These are phyloP conservation scores for Glutinoglossum americanum DNA, from an alignment of 495 filamentous ascomycete species.

Conservation along the genomic window DNA sequence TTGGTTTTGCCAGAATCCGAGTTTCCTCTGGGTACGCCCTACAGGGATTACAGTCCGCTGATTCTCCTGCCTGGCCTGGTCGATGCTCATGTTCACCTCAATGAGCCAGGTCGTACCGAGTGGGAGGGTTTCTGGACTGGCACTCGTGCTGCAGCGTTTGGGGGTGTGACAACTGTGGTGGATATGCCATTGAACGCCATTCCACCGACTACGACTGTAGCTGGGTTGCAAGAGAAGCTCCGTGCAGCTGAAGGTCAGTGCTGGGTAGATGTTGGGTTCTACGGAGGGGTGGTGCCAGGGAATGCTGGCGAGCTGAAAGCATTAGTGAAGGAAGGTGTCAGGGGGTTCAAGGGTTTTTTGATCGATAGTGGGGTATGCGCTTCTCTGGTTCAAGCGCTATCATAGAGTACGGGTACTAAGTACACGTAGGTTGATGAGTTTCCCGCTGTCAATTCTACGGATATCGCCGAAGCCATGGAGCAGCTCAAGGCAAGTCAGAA, in stretches of 20 bases:
- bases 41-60: constrained; percentile 70
- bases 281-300: constrained; percentile 85
- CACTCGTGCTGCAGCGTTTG: constrained; percentile 81
- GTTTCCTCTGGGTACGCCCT: constrained; percentile 51
- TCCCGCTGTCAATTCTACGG: constrained; percentile 60
- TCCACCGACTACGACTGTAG: constrained; percentile 80
- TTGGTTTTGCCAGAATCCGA: constrained; percentile 45
- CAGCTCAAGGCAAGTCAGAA: constrained; percentile 36
- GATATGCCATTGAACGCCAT: constrained; percentile 98
- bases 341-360: constrained; percentile 94
- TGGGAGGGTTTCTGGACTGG: constrained; percentile 97
- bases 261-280: constrained; percentile 98
- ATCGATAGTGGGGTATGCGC: constrained; percentile 81
- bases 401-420: constrained; percentile 6
- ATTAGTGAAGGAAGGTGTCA: constrained; percentile 64
- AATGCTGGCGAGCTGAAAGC: constrained; percentile 62
- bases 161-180: constrained; percentile 91
- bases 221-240: constrained; percentile 64
- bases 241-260: constrained; percentile 72
- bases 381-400: not conserved
- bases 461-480: constrained; percentile 59
- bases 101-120: constrained; percentile 92
- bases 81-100: constrained; percentile 94
- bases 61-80: constrained; percentile 81
- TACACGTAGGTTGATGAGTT: constrained; percentile 67